Percentiles rank a stretch among this genome's conserved stretches.
Conservation (phyloP, 1,139 yeast species). For the Kodamaea derodonti region DNA sequence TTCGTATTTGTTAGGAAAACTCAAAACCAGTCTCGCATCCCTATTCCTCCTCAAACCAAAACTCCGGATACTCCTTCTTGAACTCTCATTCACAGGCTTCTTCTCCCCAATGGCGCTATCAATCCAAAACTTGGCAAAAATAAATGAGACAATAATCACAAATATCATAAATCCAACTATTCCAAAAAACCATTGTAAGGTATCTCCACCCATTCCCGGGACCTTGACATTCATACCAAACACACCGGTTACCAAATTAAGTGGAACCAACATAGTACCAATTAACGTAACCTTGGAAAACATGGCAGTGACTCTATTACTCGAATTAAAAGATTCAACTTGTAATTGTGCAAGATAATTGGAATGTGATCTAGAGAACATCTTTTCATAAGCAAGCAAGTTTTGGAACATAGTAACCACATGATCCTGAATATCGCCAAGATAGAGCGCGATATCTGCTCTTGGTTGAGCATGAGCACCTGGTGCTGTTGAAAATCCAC, state of each 20-base stretch:
- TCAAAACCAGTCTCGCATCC: conserved; percentile 37
- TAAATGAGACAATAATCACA: conserved; percentile 27
- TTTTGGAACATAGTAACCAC: conserved; percentile 94
- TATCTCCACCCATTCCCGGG: conserved; percentile 59
- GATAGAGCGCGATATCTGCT: conserved; percentile 78
- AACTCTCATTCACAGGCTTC: conserved; percentile 13
- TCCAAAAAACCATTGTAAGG: conserved; percentile 39
- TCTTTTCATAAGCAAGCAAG: conserved; percentile 84
- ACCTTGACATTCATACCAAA: conserved; percentile 95
- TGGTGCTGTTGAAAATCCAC: conserved; percentile 2
- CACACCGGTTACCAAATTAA: conserved; percentile 85
- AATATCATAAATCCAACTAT: conserved; percentile 35
- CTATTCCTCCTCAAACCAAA: conserved; percentile 37
- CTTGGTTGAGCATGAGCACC: conserved; percentile 55
- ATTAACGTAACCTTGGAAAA: conserved; percentile 83
- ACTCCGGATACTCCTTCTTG: conserved; percentile 41
- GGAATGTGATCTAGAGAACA: conserved; percentile 85
- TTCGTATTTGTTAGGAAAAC: conserved; percentile 39
- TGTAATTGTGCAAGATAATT: conserved; percentile 92
- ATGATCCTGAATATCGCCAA: conserved; percentile 98
- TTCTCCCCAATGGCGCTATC: conserved; percentile 17
- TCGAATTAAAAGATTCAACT: conserved; percentile 84
- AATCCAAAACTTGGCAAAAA: conserved; percentile 37
- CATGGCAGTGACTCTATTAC: conserved; percentile 80
- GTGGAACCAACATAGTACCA: conserved; percentile 88